Percentiles rank a stretch among this genome's conserved stretches.
phyloP scores from a whole-genome alignment of 2,329 filamentous ascomycete species.

The Metarhizium guizhouense region DNA sequence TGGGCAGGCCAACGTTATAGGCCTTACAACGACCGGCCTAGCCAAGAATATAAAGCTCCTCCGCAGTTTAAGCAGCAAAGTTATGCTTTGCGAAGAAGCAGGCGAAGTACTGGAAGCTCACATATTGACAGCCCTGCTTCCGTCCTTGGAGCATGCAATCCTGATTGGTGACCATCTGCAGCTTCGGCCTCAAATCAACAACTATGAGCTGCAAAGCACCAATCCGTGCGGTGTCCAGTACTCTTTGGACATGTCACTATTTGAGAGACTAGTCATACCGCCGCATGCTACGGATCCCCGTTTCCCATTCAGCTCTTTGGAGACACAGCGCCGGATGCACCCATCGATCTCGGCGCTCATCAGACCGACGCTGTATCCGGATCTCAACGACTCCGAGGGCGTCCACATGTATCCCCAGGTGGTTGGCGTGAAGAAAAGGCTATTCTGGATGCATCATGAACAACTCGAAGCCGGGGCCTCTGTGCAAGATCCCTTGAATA shows the following conservation, averaged over 20 bases:
- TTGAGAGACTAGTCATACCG: conserved; percentile 46
- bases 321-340: conserved; percentile 57
- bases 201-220: conserved; percentile 43
- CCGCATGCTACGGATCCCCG: conserved; percentile 11
- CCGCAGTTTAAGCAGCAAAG: conserved; percentile 39
- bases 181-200: conserved; percentile 48
- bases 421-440: conserved; percentile 38
- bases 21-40: conserved; percentile 51
- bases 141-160: conserved; percentile 51
- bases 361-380: conserved; percentile 46
- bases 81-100: conserved; percentile 59
- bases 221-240: conserved; percentile 38
- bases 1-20: conserved; percentile 37
- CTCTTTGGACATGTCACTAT: conserved; percentile 49
- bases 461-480: conserved; percentile 30
- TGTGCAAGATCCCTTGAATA: conserved; percentile 24
- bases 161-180: conserved; percentile 57
- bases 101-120: conserved; percentile 60
- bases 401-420: conserved; percentile 36
- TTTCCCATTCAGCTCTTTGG: conserved; percentile 30
- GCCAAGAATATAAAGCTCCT: conserved; percentile 42
- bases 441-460: conserved; percentile 56
- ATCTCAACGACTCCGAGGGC: conserved; percentile 39
- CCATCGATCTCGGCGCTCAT: conserved; percentile 53
- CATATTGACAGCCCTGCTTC: conserved; percentile 48